Base-by-base conservation (phyloP, 2,329 filamentous ascomycete genomes). In the Aureobasidium pullulans region DNA sequence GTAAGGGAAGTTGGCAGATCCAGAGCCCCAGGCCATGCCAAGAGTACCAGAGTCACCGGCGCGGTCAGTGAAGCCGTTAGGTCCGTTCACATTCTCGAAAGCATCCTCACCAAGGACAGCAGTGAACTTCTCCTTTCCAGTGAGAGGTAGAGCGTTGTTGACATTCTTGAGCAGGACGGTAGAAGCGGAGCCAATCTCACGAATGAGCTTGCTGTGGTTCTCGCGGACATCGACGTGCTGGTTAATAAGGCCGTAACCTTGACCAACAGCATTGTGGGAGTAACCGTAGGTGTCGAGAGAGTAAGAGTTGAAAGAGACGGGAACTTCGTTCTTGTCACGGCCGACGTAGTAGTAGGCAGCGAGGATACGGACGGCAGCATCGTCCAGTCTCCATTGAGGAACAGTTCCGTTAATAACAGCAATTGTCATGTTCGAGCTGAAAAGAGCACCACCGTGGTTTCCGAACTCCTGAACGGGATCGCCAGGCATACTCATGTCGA, bases 151-250 rank as follows among this genome's bases (percentile, higher is more conserved):
- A 4, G 70, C 70, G 5, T 71, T 68, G 28, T 68, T 64, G 4
- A 66, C 66, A 62, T 81, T 81, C 68, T 79, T 80, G 7, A 80
- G 66, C 8, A 80, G 63, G 19, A 79, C 72, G 43, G 78, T 79
- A n/a, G 75, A 73, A 57, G 79, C 77, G 10, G 76, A 68, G 11
- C 77, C 79, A 58, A 77, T 73, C 64, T 89, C 81, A 39, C 91
- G 86, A 62, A 95, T 92, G 43, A 90, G 74, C 31, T 76, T 70
- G 43, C 78, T 85, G 70, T 96, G 91, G 60, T 92, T 79, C 40
- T 74, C 82, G 59, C 85, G 88, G 13, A 95, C 92, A 68, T 96
- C 84, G 32, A 96, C 82, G 64, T 91, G 89, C 66, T 84, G 79
- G 73, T 96, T 79, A 75, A 96, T 81, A 64, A 66, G 61, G 31